Conservation (phyloP, 768 basidiomycete genomes). For the Fomitopsis serialis region DNA sequence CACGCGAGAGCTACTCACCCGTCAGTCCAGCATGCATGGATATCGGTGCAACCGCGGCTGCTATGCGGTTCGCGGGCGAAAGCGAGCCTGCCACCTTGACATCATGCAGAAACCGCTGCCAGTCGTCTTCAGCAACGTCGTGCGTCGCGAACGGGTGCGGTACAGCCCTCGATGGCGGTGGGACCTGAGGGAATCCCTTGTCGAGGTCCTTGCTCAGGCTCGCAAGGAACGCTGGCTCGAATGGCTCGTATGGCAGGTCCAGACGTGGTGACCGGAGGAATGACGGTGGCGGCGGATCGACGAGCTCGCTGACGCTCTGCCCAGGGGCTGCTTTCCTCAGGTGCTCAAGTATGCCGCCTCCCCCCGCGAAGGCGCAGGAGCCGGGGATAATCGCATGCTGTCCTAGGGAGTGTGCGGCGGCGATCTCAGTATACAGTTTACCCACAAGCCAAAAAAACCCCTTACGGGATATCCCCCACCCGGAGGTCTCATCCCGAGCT, state of each 20-base stretch:
- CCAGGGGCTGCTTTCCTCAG: neutral
- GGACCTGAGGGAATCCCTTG: conserved; percentile 38
- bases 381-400: too few species aligned
- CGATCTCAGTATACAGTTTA: too few species aligned
- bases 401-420: too few species aligned
- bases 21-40: too few species aligned
- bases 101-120: conserved; percentile 32
- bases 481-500: too few species aligned
- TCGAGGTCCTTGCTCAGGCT: conserved; percentile 28
- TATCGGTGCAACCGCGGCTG: conserved; percentile 4
- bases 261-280: conserved; percentile 11
- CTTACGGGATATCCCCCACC: too few species aligned
- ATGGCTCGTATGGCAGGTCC: conserved; percentile 19
- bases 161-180: conserved; percentile 32
- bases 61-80: conserved; percentile 1
- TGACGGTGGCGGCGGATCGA: conserved; percentile 16
- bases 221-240: conserved; percentile 27
- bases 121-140: conserved; percentile 46
- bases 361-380: too few species aligned
- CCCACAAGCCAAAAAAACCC: too few species aligned
- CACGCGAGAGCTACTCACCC: too few species aligned
- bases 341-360: too few species aligned
- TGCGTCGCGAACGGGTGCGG: conserved; percentile 48
- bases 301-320: conserved; percentile 3
- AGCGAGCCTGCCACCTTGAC: conserved; percentile 6